A percentile compares a stretch with the other conserved stretches of the same genome.
These are phyloP conservation scores for Teratosphaeria viscida DNA, from an alignment of 2,329 filamentous ascomycete species.

Conservation along the genomic window DNA sequence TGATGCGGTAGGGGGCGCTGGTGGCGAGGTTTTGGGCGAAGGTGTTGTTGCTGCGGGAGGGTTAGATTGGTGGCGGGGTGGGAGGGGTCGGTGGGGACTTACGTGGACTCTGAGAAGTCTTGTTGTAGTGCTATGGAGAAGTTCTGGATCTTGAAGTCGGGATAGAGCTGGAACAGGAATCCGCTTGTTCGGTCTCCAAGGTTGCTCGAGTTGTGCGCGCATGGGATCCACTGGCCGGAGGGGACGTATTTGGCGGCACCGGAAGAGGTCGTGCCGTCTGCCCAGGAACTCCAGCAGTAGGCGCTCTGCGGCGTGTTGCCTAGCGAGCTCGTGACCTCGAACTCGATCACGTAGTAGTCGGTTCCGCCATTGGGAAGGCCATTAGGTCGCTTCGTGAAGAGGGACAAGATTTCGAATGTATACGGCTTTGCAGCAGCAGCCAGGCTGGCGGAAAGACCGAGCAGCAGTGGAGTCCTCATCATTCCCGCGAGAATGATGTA, in stretches of 20 bases:
- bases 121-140: slow-evolving; percentile 16
- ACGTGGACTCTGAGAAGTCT: slow-evolving; percentile 3
- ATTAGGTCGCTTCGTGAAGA: slow-evolving; percentile 19
- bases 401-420: not conserved
- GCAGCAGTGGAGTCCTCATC: not conserved
- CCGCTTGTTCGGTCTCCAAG: slow-evolving; percentile 3
- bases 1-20: not conserved
- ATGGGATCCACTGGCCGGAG: slow-evolving; percentile 14
- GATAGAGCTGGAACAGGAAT: slow-evolving; percentile 17
- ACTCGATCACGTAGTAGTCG: slow-evolving; percentile 18
- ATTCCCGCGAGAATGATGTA: not conserved
- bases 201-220: slow-evolving; percentile 4
- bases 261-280: slow-evolving; percentile 11
- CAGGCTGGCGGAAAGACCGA: not conserved
- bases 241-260: slow-evolving; percentile 12
- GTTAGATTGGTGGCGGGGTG: not conserved
- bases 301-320: slow-evolving; percentile 5
- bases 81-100: not conserved
- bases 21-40: not conserved
- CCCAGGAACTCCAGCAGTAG: slow-evolving; percentile 16
- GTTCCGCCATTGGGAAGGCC: slow-evolving; percentile 14
- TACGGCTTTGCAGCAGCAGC: not conserved
- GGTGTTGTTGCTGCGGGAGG: not conserved
- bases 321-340: slow-evolving; percentile 12
- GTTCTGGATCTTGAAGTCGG: slow-evolving; percentile 18